phyloP scores from a whole-genome alignment of 768 basidiomycete genomes.

The Suillus occidentalis region DNA sequence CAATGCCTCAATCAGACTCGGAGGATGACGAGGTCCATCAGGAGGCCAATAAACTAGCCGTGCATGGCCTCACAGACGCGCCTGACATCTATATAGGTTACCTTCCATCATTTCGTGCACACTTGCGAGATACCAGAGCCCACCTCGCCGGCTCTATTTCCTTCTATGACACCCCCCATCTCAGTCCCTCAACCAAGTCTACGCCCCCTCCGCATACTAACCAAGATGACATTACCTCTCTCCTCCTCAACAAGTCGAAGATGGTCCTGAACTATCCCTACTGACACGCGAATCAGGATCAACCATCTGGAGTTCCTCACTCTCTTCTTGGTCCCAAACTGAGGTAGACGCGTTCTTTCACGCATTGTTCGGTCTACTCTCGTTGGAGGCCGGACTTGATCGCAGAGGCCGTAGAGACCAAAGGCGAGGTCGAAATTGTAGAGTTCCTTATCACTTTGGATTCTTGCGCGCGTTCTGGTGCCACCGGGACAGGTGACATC shows the following conservation, averaged over 20 bases:
- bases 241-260: neutral
- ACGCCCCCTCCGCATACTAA: neutral
- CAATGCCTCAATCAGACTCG: neutral
- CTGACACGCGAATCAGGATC: no score
- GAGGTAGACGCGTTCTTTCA: constrained; percentile 77
- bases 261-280: neutral
- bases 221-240: neutral
- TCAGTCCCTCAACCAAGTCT: no score
- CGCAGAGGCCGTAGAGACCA: constrained; percentile 62
- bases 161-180: neutral
- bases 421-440: constrained; percentile 65
- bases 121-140: constrained; percentile 25
- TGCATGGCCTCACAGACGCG: neutral
- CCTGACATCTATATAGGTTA: constrained; percentile 23
- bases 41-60: neutral
- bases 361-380: constrained; percentile 62
- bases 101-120: constrained; percentile 25
- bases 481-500: neutral
- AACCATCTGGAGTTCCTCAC: neutral
- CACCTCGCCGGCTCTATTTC: constrained; percentile 15
- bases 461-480: constrained; percentile 27
- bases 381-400: constrained; percentile 78
- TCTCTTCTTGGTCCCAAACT: constrained; percentile 54
- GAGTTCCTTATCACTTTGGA: constrained; percentile 62
- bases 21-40: neutral